Percentiles rank a stretch among this genome's conserved stretches.
Conservation (phyloP, 208 protist genomes). For the Wallacemonas collosoma region DNA sequence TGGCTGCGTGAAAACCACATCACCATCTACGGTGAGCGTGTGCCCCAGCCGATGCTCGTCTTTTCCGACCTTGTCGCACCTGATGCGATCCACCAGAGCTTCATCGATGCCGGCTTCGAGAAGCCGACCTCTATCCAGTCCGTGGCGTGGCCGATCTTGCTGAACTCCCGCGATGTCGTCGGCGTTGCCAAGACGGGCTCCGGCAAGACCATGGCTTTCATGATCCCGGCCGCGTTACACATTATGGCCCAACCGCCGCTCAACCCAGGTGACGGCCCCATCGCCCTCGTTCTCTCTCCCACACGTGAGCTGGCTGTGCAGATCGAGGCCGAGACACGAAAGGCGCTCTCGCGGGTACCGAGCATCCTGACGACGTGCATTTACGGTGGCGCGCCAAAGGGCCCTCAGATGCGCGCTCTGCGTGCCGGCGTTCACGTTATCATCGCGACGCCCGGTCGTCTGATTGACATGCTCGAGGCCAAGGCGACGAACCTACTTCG, state of each 20-base stretch:
- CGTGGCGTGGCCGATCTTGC: constrained; percentile 85
- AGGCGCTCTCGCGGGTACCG: constrained; percentile 69
- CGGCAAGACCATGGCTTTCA: constrained; percentile 94
- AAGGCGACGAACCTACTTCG: constrained; percentile 95
- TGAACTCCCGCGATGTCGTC: constrained; percentile 89
- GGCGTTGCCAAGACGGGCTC: constrained; percentile 89
- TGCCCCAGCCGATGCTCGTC: constrained; percentile 82
- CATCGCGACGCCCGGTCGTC: constrained; percentile 96
- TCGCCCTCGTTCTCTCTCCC: constrained; percentile 87
- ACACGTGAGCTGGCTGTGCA: constrained; percentile 93
- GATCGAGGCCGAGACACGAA: constrained; percentile 88
- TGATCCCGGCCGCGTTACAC: constrained; percentile 89
- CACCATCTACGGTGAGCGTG: constrained; percentile 84
- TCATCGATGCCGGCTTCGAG: constrained; percentile 78
- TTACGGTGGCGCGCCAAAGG: constrained; percentile 85
- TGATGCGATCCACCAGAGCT: constrained; percentile 76
- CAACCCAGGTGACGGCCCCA: constrained; percentile 86
- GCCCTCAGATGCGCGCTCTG: constrained; percentile 71
- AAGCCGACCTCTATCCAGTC: constrained; percentile 91
- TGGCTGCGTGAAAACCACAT: constrained; percentile 80
- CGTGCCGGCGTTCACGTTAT: constrained; percentile 80
- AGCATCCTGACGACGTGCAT: constrained; percentile 73
- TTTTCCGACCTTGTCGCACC: constrained; percentile 83
- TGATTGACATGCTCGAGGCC: constrained; percentile 96
- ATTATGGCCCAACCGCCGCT: constrained; percentile 88